Conservation (phyloP, 352 stramenopile species). For the Globisporangium barbulae region DNA sequence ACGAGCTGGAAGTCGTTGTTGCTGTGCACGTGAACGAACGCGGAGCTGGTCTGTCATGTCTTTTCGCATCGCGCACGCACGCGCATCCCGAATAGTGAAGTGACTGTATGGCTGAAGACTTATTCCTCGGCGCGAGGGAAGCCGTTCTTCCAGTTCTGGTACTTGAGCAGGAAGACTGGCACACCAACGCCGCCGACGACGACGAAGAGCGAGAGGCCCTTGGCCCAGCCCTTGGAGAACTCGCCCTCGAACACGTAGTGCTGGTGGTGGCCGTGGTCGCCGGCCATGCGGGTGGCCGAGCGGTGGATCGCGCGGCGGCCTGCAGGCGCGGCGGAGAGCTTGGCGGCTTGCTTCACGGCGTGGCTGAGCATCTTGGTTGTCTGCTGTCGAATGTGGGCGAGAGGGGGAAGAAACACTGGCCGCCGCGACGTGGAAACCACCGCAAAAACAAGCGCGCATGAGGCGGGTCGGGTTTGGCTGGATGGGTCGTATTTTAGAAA, state of each 20-base stretch:
- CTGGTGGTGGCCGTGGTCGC: conserved; percentile 79
- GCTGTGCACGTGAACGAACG: not conserved
- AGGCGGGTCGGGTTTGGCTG: not conserved
- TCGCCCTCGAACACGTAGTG: conserved; percentile 83
- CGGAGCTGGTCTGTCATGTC: not conserved
- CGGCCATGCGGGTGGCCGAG: conserved; percentile 72
- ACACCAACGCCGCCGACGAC: conserved; percentile 62
- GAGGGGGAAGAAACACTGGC: conserved; percentile 19
- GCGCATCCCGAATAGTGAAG: conserved; percentile 12
- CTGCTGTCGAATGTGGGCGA: not conserved
- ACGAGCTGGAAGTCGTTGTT: not conserved
- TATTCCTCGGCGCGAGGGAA: conserved; percentile 75
- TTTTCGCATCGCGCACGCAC: not conserved
- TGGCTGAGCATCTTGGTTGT: conserved; percentile 42
- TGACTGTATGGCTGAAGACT: conserved; percentile 14
- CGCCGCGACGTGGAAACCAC: not conserved
- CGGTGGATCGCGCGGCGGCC: conserved; percentile 68
- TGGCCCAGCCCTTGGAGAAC: conserved; percentile 72
- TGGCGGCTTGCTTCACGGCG: conserved; percentile 68
- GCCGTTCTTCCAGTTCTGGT: conserved; percentile 90
- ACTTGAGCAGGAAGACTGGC: conserved; percentile 62
- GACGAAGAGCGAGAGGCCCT: conserved; percentile 53
- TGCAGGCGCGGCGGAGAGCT: conserved; percentile 41
- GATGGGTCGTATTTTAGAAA: not conserved
- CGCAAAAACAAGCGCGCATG: not conserved